Percentiles rank a stretch among this genome's conserved stretches.
Evolutionary conservation across 2,329 filamentous ascomycete genomes (phyloP).

Genomic region (Amauroascus niger): DNA sequence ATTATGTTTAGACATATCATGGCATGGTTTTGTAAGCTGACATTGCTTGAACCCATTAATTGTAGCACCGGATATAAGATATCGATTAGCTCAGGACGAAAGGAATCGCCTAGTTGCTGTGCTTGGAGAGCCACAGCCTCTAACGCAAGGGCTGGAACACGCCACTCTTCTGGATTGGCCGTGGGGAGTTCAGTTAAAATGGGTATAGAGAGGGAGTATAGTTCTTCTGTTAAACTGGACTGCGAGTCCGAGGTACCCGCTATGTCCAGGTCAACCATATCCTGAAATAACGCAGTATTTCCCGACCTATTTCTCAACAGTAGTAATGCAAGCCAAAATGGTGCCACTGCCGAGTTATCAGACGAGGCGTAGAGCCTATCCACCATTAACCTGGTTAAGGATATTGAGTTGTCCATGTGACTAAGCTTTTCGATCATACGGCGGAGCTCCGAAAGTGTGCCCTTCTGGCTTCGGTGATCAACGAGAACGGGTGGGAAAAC

Average conservation of each 20-base stretch:
- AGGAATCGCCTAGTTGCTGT: constrained; percentile 53
- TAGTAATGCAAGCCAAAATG: constrained; percentile 71
- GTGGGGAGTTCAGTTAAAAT: constrained; percentile 32
- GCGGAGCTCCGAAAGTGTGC: constrained; percentile 54
- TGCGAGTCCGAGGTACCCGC: constrained; percentile 22
- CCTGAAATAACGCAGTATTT: constrained; percentile 49
- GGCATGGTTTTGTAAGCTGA: constrained; percentile 65
- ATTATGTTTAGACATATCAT: constrained; percentile 73
- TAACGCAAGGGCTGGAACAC: constrained; percentile 65
- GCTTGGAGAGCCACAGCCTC: constrained; percentile 73
- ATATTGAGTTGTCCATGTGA: constrained; percentile 34
- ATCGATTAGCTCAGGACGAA: constrained; percentile 79
- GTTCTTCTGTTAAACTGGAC: constrained; percentile 35
- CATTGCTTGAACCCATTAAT: constrained; percentile 64
- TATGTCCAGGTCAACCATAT: constrained; percentile 51
- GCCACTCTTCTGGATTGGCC: constrained; percentile 51
- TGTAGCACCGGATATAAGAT: constrained; percentile 84
- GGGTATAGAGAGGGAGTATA: constrained; percentile 37
- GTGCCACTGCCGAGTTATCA: constrained; percentile 53
- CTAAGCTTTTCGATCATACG: constrained; percentile 49
- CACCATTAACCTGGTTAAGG: constrained; percentile 56
- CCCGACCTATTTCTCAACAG: constrained; percentile 52
- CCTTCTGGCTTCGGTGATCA: constrained; percentile 54
- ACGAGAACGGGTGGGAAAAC: constrained; percentile 55
- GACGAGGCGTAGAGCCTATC: constrained; percentile 51